Evolutionary conservation across 1,284 basidiomycete genomes (phyloP), one percentile per base, ranked within the genome.

Genomic region (Cryptococcus maquisensis): DNA sequence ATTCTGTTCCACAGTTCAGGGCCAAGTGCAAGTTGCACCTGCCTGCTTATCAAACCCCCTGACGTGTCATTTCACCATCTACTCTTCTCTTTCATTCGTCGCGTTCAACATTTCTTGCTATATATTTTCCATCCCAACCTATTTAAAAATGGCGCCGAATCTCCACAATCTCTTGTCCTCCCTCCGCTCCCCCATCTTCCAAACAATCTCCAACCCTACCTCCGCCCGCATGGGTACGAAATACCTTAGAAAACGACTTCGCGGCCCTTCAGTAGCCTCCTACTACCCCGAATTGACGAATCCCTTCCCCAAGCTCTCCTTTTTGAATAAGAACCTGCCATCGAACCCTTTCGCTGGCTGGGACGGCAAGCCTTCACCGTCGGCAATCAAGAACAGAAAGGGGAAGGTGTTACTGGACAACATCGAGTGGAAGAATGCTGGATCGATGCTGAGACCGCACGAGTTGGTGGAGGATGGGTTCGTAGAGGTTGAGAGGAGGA

Each of bases 161-260:
- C 56, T 73, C 18, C 61, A 59, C 48, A 49, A 57, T 26, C 55
- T 69, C 36, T 67, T 74, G 53, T 63, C 66, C 4, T 55, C 62
- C 36, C 56, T 75, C 32, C 74, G 71, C 20, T 71, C 73, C 24
- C 62, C 63, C 15, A 83, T 95, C 52, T 94, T 94, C 72, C 83
- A 90, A 71, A 92, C 89, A 5, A 80, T 86, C 3, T 90, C 86
- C 74, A 94, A 93, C 74, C 89, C 89, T 0, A 81, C 81, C 4
- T 52, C 52, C 10, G 71, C 82, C 7, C 85, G 90, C 24, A 90
- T 87, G 0, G 90, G 90, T 35, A 84, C 87, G 20, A 93, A 93
- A 75, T 88, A 92, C 78, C 82, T 93, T 47, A 83, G 85, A 39
- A 79, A 81, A 26, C 81, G 85, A 7, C 81, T 93, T 36, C 82